A percentile compares a stretch with the other conserved stretches of the same genome.
phyloP scores from a whole-genome alignment of 1,284 basidiomycete genomes.

The Rugiboletus extremiorientalis region DNA sequence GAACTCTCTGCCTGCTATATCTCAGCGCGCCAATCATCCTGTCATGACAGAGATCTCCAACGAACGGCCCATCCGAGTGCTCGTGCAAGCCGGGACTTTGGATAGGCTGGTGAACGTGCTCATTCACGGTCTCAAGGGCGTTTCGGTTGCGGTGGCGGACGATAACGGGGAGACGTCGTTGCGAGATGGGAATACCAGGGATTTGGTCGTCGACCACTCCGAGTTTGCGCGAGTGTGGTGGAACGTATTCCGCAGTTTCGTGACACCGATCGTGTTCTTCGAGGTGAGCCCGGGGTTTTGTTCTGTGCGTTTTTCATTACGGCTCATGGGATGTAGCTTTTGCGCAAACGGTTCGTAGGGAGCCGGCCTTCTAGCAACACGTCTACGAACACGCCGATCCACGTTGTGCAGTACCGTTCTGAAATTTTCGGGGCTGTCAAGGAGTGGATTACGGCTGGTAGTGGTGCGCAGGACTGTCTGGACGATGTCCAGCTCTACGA shows the following conservation, averaged over 20 bases:
- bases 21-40: constrained; percentile 55
- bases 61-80: constrained; percentile 67
- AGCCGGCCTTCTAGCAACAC: constrained; percentile 41
- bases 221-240: constrained; percentile 80
- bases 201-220: constrained; percentile 64
- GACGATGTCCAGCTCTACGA: constrained; percentile 65
- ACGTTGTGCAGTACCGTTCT: constrained; percentile 45
- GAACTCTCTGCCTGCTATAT: constrained; percentile 76
- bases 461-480: constrained; percentile 72
- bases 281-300: constrained; percentile 53
- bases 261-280: constrained; percentile 76
- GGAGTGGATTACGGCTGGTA: constrained; percentile 69
- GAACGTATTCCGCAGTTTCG: constrained; percentile 75
- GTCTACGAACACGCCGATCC: constrained; percentile 37
- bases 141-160: constrained; percentile 75
- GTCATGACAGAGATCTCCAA: constrained; percentile 57
- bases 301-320: not conserved
- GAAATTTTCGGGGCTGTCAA: constrained; percentile 64
- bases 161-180: constrained; percentile 82
- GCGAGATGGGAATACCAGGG: constrained; percentile 64
- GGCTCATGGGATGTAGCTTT: constrained; percentile 45
- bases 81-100: constrained; percentile 75
- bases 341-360: constrained; percentile 70
- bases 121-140: constrained; percentile 72
- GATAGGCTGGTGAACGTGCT: constrained; percentile 72